Evolutionary conservation across 768 basidiomycete species (phyloP).

Genomic region (Rhodosporidiobolus odoratus): DNA sequence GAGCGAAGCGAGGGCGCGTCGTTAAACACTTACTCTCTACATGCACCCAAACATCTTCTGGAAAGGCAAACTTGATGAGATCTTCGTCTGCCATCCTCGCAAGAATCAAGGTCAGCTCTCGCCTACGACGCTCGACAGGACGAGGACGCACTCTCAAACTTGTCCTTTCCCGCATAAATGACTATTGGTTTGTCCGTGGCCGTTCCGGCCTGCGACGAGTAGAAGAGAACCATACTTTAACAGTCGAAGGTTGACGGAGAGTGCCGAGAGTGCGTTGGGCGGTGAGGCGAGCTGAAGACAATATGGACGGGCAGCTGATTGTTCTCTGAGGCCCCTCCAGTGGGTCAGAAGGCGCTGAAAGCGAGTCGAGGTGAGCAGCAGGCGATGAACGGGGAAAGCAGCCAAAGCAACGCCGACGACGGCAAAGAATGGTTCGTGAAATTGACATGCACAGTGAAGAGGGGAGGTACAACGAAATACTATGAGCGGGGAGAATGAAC

Average conservation of each 20-base stretch:
- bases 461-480: too few species aligned
- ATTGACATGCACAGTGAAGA: not conserved
- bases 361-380: too few species aligned
- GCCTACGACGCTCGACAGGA: not conserved
- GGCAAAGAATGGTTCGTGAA: conserved; percentile 1
- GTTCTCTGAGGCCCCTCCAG: too few species aligned
- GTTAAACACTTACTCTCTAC: conserved; percentile 63
- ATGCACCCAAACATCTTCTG: conserved; percentile 66
- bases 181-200: conserved; percentile 9
- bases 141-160: conserved; percentile 46
- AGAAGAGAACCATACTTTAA: conserved; percentile 59
- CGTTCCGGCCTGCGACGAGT: conserved; percentile 52
- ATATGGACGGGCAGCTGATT: too few species aligned
- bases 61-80: conserved; percentile 69
- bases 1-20: not conserved
- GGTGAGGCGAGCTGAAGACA: too few species aligned
- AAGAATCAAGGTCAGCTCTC: not conserved
- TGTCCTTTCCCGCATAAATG: conserved; percentile 64
- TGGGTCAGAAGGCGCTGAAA: too few species aligned
- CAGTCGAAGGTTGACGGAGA: not conserved
- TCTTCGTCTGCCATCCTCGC: conserved; percentile 70
- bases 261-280: too few species aligned
- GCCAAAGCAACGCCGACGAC: too few species aligned
- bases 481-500: not conserved
- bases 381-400: too few species aligned